A percentile compares a stretch with the other conserved stretches of the same genome.
Conservation (phyloP, 129 eudicot genomes). For the Flaveria trinervia region DNA sequence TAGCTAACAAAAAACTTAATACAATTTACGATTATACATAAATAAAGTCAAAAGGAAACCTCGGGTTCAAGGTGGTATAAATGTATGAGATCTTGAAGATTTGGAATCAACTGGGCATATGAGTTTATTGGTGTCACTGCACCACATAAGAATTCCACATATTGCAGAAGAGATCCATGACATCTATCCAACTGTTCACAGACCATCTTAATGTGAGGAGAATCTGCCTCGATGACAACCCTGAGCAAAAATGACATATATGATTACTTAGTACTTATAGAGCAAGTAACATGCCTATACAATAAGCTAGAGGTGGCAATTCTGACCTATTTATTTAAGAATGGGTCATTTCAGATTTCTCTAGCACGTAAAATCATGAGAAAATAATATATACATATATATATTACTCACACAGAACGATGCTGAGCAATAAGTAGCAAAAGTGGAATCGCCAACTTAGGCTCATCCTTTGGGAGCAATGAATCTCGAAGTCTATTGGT, state of each 20-base stretch:
- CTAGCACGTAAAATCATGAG: background rate
- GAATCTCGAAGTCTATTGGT: constrained; percentile 94
- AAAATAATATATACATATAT: background rate
- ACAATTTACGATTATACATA: background rate
- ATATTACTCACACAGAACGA: constrained; percentile 83
- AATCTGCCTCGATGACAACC: constrained; percentile 88
- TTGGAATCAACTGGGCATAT: constrained; percentile 86
- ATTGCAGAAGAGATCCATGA: constrained; percentile 97
- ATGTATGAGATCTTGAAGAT: constrained; percentile 86
- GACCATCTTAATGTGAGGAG: constrained; percentile 93
- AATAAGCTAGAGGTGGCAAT: background rate
- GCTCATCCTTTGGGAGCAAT: constrained; percentile 91
- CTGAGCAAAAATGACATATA: constrained; percentile 44
- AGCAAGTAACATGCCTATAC: constrained; percentile 13
- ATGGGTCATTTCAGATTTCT: background rate
- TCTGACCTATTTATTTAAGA: background rate
- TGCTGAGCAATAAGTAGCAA: constrained; percentile 95
- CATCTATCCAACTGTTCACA: constrained; percentile 97
- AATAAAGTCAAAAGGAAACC: constrained; percentile 44
- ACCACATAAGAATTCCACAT: constrained; percentile 88
- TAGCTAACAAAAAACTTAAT: background rate
- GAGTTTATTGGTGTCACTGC: constrained; percentile 70
- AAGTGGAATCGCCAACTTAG: constrained; percentile 92
- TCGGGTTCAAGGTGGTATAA: constrained; percentile 98
- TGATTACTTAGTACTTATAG: constrained; percentile 17